phyloP scores from a whole-genome alignment of 257 asterid genomes.

The Phtheirospermum japonicum region DNA sequence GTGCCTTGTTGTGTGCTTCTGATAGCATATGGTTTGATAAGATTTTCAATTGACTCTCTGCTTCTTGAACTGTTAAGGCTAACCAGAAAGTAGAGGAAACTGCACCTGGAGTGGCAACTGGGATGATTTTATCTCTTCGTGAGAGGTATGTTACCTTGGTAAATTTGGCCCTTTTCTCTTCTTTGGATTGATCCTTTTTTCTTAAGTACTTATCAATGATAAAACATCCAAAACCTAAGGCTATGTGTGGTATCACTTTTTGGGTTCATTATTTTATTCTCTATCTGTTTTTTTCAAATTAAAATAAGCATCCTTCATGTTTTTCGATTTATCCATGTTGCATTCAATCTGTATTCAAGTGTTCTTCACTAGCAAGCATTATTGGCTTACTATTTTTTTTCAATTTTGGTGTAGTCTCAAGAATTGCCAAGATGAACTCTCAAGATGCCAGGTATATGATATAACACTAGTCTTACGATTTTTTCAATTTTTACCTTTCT shows the following conservation, averaged over 20 bases:
- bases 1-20: not conserved
- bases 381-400: too few species aligned
- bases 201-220: not conserved
- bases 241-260: not conserved
- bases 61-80: slow-evolving; percentile 37
- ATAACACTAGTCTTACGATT: slow-evolving; percentile 1
- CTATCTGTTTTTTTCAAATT: not conserved
- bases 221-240: not conserved
- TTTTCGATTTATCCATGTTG: too few species aligned
- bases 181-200: not conserved
- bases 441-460: slow-evolving; percentile 68
- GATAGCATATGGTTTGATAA: not conserved
- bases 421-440: slow-evolving; percentile 76
- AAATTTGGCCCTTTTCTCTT: not conserved
- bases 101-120: slow-evolving; percentile 87
- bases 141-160: slow-evolving; percentile 55
- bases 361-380: too few species aligned
- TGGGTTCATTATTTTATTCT: not conserved
- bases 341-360: too few species aligned
- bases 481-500: not conserved
- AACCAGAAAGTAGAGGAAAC: slow-evolving; percentile 75
- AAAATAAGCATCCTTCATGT: not conserved
- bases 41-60: slow-evolving; percentile 18
- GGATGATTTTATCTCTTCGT: slow-evolving; percentile 90
- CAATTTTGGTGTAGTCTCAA: slow-evolving; percentile 54